Base-by-base conservation (phyloP, 164 flowering plant genomes). In the Hamamelis virginiana region DNA sequence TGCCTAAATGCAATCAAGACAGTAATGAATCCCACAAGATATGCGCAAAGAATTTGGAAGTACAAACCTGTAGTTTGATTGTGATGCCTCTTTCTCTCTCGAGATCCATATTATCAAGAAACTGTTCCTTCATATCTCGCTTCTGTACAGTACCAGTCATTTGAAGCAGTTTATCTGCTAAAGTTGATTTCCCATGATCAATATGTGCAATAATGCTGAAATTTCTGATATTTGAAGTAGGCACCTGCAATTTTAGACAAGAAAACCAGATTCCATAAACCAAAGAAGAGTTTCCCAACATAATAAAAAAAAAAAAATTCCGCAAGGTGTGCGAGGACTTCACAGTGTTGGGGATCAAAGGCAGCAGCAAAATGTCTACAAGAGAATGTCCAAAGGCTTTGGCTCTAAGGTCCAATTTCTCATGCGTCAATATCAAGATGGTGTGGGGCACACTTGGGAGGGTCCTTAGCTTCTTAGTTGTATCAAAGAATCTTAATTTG, bases 81-180 rank as follows among this genome's bases (percentile, higher is more conserved):
- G 98, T 95, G 79, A 95, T 95, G 72, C 98, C 98, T 74, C 98
- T 80, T 75, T 95, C 98, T 74, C 98, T 85, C 83, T 95, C 98
- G 65, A 95, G 78, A 70, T 95, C 98, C 98, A 95, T 95, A 80
- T 91, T 95, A 78, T 95, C 98, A 45, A 95, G 87, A 83, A 92
- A 95, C 65, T 95, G 98, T 27, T 91, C 98, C 82, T 95, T 95
- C 98, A 92, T 92, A 16, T 92, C 97, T 67, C 95, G 82, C 68
- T 80, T 85, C 69, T 88, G 85, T 16, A 95, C 98, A 0, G 98
- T 95, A 21, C 98, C 98, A 23, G 98, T 92, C 77, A 84, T 73
- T 71, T 95, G 92, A 43, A 95, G 84, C 80, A 95, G 67, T 60
- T 95, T 92, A 77, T 95, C 98, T 0, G 98, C 98, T 70, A 95